Percentiles rank a stretch among this genome's conserved stretches.
phyloP scores from a whole-genome alignment of 306 rosid genomes.

The Senna siamea region DNA sequence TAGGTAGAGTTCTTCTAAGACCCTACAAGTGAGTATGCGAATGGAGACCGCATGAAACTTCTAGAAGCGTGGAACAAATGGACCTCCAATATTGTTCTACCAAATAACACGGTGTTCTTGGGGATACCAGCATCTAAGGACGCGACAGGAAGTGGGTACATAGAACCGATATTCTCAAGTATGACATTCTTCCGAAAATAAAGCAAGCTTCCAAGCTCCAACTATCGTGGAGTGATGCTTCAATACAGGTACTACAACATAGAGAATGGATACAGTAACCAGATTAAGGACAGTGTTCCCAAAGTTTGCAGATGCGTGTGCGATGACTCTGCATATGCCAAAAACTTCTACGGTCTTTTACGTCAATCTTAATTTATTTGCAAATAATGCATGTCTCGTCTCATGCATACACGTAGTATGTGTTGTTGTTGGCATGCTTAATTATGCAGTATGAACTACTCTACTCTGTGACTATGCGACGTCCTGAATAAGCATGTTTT shows the following conservation, averaged over 20 bases:
- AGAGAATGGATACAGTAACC: not conserved
- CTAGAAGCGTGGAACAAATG: not conserved
- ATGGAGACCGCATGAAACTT: constrained; percentile 29
- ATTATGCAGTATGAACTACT: too few relatives aligned
- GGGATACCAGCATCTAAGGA: not conserved
- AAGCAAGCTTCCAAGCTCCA: not conserved
- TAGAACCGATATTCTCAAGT: not conserved
- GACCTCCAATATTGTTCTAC: not conserved
- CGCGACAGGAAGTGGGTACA: not conserved
- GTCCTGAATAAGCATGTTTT: too few relatives aligned
- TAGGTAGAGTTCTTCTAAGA: constrained; percentile 64
- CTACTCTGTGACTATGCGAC: too few relatives aligned
- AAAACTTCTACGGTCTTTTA: not conserved
- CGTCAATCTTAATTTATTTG: too few relatives aligned
- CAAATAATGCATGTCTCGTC: too few relatives aligned
- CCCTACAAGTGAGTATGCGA: constrained; percentile 32
- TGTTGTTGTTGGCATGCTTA: too few relatives aligned
- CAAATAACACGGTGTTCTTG: not conserved
- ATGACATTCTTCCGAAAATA: not conserved
- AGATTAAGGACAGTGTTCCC: not conserved
- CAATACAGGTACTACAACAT: not conserved
- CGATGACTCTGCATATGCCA: not conserved
- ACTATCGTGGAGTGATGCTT: not conserved
- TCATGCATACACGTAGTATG: too few relatives aligned
- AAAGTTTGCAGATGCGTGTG: too few relatives aligned